A percentile compares a stretch with the other conserved stretches of the same genome.
Conservation (phyloP, 1,139 yeast species). For the Trichomonascaceae sp. region DNA sequence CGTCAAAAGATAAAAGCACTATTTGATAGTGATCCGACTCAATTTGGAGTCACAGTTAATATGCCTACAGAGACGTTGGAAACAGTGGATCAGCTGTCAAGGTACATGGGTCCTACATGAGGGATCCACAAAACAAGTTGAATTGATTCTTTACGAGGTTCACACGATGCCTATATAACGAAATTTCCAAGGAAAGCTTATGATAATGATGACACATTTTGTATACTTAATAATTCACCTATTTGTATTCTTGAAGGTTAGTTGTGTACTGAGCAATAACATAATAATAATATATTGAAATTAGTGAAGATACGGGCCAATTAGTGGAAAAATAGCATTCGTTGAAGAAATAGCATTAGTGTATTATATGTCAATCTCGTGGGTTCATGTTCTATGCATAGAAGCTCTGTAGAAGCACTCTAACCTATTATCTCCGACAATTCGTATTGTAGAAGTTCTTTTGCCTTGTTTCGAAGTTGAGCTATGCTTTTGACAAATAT, state of each 20-base stretch:
- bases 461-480: slow-evolving; percentile 79
- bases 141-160: neutral
- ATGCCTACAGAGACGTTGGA: neutral
- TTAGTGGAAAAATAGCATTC: too few species aligned
- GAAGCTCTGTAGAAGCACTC: neutral
- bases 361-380: neutral
- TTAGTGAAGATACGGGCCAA: too few species aligned
- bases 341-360: too few species aligned
- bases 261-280: neutral
- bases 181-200: neutral
- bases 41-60: slow-evolving; percentile 44
- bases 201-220: neutral
- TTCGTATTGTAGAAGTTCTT: slow-evolving; percentile 42
- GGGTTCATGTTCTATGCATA: too few species aligned
- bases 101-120: slow-evolving; percentile 1
- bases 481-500: slow-evolving; percentile 86
- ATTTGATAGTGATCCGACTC: slow-evolving; percentile 51
- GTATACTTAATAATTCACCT: neutral
- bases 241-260: neutral
- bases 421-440: slow-evolving; percentile 1
- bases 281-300: neutral
- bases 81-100: slow-evolving; percentile 1
- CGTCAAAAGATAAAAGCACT: slow-evolving; percentile 48
- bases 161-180: too few species aligned
- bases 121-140: too few species aligned